phyloP scores from a whole-genome alignment of 257 asterid species.

The Solanum ahanhuiri region DNA sequence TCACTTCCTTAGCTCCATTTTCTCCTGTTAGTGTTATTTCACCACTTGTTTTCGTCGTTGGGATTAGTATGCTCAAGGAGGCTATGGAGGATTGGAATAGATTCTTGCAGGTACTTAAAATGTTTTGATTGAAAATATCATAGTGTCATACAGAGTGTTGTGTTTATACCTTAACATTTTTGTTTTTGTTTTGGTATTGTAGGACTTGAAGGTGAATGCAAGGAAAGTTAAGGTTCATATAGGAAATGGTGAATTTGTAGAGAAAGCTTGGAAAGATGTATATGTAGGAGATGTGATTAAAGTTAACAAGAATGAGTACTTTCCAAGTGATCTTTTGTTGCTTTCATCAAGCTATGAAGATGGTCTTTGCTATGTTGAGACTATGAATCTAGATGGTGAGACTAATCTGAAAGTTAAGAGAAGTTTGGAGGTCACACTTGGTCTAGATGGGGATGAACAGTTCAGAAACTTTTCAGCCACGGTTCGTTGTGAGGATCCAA shows the following conservation, averaged over 20 bases:
- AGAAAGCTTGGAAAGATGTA: slow-evolving; percentile 75
- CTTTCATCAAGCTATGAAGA: slow-evolving; percentile 84
- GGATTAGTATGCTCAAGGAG: slow-evolving; percentile 93
- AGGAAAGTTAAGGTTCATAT: slow-evolving; percentile 56
- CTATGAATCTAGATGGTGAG: slow-evolving; percentile 96
- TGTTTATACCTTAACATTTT: not conserved
- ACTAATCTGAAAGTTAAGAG: slow-evolving; percentile 88
- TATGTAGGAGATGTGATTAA: slow-evolving; percentile 82
- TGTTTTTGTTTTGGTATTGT: not conserved
- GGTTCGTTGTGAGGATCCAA: slow-evolving; percentile 85
- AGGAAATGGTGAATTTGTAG: slow-evolving; percentile 53
- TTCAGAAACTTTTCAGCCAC: slow-evolving; percentile 61
- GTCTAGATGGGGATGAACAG: slow-evolving; percentile 44
- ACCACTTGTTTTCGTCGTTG: slow-evolving; percentile 81
- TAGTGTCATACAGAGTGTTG: not conserved
- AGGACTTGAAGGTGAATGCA: slow-evolving; percentile 88
- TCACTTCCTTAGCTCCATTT: slow-evolving; percentile 75
- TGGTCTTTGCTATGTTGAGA: slow-evolving; percentile 91
- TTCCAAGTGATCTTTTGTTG: slow-evolving; percentile 84
- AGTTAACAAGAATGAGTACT: slow-evolving; percentile 79
- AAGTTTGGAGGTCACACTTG: slow-evolving; percentile 53
- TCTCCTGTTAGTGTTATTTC: slow-evolving; percentile 64
- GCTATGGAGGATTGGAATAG: slow-evolving; percentile 92
- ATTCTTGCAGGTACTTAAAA: slow-evolving; percentile 30
- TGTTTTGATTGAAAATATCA: not conserved